Conservation (phyloP, 2,329 filamentous ascomycete species). For the Pezicula carpinea region DNA sequence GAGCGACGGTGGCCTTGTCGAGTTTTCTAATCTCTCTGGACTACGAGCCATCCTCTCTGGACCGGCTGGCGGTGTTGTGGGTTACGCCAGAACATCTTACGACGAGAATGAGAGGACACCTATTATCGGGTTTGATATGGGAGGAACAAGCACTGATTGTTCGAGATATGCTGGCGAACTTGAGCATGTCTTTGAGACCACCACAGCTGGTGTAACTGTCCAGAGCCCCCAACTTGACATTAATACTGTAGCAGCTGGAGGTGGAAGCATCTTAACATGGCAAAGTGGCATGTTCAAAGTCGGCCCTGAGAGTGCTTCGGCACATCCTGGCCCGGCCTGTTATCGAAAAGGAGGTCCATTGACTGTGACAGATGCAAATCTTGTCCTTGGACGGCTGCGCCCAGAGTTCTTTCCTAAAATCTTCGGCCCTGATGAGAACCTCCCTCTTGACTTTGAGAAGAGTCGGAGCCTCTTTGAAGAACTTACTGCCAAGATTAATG, state of each 20-base stretch:
- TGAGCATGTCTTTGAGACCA: slow-evolving; percentile 70
- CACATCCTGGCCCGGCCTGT: slow-evolving; percentile 67
- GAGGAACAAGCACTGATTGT: slow-evolving; percentile 69
- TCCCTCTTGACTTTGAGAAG: slow-evolving; percentile 40
- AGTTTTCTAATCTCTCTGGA: slow-evolving; percentile 54
- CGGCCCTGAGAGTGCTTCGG: slow-evolving; percentile 61
- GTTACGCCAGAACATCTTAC: slow-evolving; percentile 80
- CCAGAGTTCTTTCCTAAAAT: slow-evolving; percentile 69
- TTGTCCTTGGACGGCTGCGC: slow-evolving; percentile 56
- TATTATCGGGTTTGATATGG: slow-evolving; percentile 89
- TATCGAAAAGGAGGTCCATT: slow-evolving; percentile 69
- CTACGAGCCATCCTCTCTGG: slow-evolving; percentile 59
- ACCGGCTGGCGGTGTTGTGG: slow-evolving; percentile 62
- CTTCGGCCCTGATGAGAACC: slow-evolving; percentile 63
- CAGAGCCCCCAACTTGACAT: slow-evolving; percentile 70
- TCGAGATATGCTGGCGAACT: slow-evolving; percentile 64
- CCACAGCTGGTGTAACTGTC: slow-evolving; percentile 65
- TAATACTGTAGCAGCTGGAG: slow-evolving; percentile 59
- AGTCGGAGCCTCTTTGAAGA: slow-evolving; percentile 6
- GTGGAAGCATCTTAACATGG: slow-evolving; percentile 52
- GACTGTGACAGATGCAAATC: slow-evolving; percentile 68
- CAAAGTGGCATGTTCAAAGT: slow-evolving; percentile 66
- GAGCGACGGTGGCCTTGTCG: slow-evolving; percentile 29
- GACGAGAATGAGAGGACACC: slow-evolving; percentile 74
- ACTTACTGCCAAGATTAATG: slow-evolving; percentile 30